Conservation (phyloP, 1,139 yeast genomes). For the Protomyces lactucae-debilis region DNA sequence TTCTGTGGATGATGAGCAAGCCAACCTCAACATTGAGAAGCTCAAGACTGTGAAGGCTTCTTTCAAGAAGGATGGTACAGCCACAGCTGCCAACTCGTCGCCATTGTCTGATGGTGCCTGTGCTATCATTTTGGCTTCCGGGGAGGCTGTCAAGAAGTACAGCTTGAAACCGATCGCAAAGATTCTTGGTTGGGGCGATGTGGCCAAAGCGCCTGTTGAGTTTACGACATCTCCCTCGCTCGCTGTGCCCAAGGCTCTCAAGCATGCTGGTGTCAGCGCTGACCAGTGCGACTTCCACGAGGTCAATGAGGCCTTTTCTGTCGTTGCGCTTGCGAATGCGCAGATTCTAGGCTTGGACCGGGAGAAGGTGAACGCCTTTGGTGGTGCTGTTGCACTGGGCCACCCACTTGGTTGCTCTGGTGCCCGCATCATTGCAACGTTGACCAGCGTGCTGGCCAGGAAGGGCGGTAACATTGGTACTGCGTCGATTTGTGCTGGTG, state of each 20-base stretch:
- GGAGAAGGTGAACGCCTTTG: conserved; percentile 81
- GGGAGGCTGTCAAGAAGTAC: conserved; percentile 71
- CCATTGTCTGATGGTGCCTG: conserved; percentile 97
- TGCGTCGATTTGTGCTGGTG: conserved; percentile 97
- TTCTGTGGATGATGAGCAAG: conserved; percentile 69
- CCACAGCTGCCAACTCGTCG: conserved; percentile 95
- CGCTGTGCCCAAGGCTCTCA: conserved; percentile 91
- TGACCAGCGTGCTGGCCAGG: conserved; percentile 68
- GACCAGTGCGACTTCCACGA: conserved; percentile 75
- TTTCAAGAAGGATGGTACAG: conserved; percentile 85
- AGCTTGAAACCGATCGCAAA: conserved; percentile 82
- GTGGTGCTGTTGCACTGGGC: conserved; percentile 97
- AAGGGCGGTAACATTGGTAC: conserved; percentile 77
- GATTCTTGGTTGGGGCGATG: conserved; percentile 95
- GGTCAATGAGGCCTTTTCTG: conserved; percentile 95
- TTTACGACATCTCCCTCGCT: conserved; percentile 92
- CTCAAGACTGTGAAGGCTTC: conserved; percentile 82
- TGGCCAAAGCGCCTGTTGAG: conserved; percentile 85
- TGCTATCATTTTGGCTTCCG: conserved; percentile 82
- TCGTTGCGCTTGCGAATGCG: conserved; percentile 87
- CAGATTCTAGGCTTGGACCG: conserved; percentile 62
- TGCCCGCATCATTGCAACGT: conserved; percentile 86
- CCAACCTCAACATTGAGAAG: conserved; percentile 64
- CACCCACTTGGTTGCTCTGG: conserved; percentile 98
- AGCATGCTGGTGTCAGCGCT: conserved; percentile 65